phyloP scores from a whole-genome alignment of 2,329 filamentous ascomycete species.

The Colletotrichum sp. region DNA sequence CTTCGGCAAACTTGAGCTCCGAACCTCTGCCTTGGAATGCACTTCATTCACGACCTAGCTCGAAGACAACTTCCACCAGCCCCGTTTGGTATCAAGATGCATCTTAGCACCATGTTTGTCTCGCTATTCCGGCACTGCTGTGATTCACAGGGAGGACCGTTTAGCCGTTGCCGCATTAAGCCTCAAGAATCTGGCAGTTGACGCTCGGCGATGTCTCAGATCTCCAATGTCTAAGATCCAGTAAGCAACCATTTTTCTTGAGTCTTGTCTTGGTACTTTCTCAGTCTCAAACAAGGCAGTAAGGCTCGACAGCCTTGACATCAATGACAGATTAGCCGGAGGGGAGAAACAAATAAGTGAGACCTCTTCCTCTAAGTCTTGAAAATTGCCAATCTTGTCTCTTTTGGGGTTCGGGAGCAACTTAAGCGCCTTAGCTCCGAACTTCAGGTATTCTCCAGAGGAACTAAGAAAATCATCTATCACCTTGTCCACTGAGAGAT shows the following conservation, averaged over 20 bases:
- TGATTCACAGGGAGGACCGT: neutral
- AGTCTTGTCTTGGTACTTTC: neutral
- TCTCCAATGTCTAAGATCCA: neutral
- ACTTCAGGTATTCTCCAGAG: neutral
- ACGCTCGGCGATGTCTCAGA: neutral
- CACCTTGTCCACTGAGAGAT: neutral
- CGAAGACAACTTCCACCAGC: neutral
- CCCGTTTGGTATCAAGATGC: neutral
- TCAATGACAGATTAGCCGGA: neutral
- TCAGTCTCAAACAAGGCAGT: neutral
- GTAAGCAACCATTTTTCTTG: neutral
- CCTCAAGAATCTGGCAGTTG: neutral
- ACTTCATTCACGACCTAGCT: neutral
- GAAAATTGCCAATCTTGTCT: no score
- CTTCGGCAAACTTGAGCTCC: neutral
- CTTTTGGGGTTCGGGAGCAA: neutral
- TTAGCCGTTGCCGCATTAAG: neutral
- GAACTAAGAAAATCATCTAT: neutral
- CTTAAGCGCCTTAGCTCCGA: neutral
- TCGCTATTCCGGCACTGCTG: neutral
- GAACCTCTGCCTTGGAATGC: neutral
- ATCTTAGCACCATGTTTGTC: neutral
- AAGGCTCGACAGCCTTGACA: neutral
- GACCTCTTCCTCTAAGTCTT: neutral
- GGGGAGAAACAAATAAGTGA: neutral